These are phyloP conservation scores for Paramyrothecium roridum DNA, from an alignment of 2,329 filamentous ascomycete genomes.

Conservation along the genomic window DNA sequence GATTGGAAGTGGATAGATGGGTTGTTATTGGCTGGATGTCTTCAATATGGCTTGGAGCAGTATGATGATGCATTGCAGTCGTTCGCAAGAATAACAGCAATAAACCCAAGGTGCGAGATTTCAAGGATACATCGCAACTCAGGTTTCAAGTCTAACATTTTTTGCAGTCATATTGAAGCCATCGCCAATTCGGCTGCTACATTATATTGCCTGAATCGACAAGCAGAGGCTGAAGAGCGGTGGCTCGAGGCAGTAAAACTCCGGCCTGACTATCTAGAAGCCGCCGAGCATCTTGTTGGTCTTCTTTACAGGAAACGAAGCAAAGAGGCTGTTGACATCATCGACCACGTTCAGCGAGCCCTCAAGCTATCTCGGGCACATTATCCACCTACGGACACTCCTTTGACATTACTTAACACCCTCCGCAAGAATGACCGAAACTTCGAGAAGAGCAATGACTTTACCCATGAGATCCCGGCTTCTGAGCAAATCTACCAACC, in stretches of 20 bases:
- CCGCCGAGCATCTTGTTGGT: constrained; percentile 89
- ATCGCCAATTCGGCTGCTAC: constrained; percentile 92
- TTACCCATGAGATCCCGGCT: too few species aligned
- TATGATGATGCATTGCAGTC: constrained; percentile 74
- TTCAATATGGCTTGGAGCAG: constrained; percentile 85
- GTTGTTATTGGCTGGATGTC: constrained; percentile 84
- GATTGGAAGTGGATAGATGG: constrained; percentile 90
- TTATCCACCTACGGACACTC: too few species aligned
- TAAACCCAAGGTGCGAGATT: constrained; percentile 51
- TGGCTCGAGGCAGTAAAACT: constrained; percentile 84
- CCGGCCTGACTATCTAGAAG: constrained; percentile 87
- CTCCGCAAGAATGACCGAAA: too few species aligned
- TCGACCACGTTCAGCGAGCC: constrained; percentile 77
- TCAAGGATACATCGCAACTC: constrained; percentile 17
- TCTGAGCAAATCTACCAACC: background rate
- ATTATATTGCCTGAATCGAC: constrained; percentile 76
- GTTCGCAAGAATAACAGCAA: constrained; percentile 62
- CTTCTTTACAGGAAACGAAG: constrained; percentile 81
- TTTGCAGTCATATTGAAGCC: constrained; percentile 77
- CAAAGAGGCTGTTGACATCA: constrained; percentile 81
- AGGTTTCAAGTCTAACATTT: constrained; percentile 24
- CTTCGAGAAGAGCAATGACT: too few species aligned
- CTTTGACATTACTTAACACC: too few species aligned
- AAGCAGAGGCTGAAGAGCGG: constrained; percentile 78
- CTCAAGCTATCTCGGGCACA: constrained; percentile 43